Evolutionary conservation across 345 rosid species (phyloP), one percentile per base, ranked within the genome.

Genomic region (Syzygium aqueum): DNA sequence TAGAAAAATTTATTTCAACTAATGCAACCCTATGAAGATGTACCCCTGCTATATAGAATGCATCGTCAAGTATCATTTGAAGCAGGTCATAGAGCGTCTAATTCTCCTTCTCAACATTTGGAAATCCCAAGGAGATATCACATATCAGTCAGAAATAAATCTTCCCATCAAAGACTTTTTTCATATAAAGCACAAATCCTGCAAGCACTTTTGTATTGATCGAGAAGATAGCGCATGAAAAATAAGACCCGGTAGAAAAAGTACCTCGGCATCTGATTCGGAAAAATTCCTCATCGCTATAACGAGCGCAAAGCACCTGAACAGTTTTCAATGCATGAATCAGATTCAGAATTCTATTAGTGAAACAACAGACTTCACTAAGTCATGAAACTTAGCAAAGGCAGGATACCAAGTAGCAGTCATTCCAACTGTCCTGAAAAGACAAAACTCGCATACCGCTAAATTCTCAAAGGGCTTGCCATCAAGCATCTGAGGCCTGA

Each of bases 281-380:
- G 86, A 96, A 94, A 90, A 94, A 97, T 65, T 97, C 98, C 84
- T 94, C 95, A 88, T 97, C 98, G 30, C 91, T 97, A 78, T 92
- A 96, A 43, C 96, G 95, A 56, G 94, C 92, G 87, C 99, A 97
- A 67, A 97, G 96, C 87, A 97, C 98, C 99, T 97, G 85, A 33
- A 28, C 28, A 52, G 40, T 23, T 8, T 86, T 50, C 5, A 7
- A 15, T 3, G 7, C 11, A 52, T 54, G 12, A 56, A 78, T 3
- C 10, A 61, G 46, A 17, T 40, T 14, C 77, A 59, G 25, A 21
- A 86, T 10, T 25, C 53, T 27, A 59, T 33, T 2, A 56, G 27
- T 3, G 22, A 86, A 23, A 49, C 65, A 11, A 37, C 40, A 7
- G 33, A 65, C 22, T 65, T 30, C 23, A 11, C 27, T 0, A 73